Evolutionary conservation across 257 asterid genomes (phyloP).

Genomic region (Nemophila menziesii): DNA sequence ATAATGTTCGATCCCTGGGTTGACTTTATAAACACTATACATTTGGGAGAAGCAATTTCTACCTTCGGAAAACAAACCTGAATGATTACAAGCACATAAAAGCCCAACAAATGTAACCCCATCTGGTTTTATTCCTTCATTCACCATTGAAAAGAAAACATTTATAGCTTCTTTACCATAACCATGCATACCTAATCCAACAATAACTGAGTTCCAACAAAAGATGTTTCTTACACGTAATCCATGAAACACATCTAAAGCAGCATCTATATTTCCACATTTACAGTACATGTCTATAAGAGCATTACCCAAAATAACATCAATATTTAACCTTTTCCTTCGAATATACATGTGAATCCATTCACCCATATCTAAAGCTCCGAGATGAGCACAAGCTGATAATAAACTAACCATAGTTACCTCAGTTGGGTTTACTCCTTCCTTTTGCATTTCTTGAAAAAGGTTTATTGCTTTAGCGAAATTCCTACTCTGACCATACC

Average conservation of each 20-base stretch:
- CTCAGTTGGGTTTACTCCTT: constrained; percentile 19
- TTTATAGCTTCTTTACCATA: constrained; percentile 22
- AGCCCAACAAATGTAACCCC: constrained; percentile 24
- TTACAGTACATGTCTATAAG: constrained; percentile 28
- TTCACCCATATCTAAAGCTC: constrained; percentile 27
- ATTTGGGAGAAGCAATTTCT: constrained; percentile 19
- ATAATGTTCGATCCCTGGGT: constrained; percentile 27
- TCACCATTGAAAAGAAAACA: constrained; percentile 19
- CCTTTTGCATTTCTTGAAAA: constrained; percentile 19
- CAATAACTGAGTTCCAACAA: constrained; percentile 25
- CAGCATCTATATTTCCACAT: constrained; percentile 22
- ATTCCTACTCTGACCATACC: constrained; percentile 18
- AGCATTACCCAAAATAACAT: constrained; percentile 23
- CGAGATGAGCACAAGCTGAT: constrained; percentile 24
- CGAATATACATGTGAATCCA: constrained; percentile 20
- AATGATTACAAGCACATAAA: constrained; percentile 24
- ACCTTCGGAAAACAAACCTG: constrained; percentile 19
- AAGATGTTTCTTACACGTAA: constrained; percentile 15
- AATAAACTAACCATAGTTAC: constrained; percentile 26
- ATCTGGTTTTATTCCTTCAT: constrained; percentile 19
- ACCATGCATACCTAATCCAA: constrained; percentile 23
- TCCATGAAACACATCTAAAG: constrained; percentile 22
- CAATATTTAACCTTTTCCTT: constrained; percentile 12
- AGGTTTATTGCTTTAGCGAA: constrained; percentile 16
- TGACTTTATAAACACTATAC: constrained; percentile 15